These are phyloP conservation scores for Tetrahymena thermophila DNA, from an alignment of 73 alveolate genomes.

Conservation along the genomic window DNA sequence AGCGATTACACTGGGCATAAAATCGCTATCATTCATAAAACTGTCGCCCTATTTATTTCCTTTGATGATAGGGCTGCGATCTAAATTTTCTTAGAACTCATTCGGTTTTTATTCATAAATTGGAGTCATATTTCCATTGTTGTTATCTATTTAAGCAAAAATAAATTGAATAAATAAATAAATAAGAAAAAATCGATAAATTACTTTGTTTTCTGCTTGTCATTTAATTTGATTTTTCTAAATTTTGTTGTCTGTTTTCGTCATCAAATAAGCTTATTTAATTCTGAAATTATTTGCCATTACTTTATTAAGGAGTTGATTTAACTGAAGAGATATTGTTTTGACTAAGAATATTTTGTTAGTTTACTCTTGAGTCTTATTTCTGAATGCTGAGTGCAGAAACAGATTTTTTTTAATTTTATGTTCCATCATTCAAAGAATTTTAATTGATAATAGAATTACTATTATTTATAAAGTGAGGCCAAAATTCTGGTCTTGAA, in stretches of 20 bases:
- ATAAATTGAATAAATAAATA: background rate
- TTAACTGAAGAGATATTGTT: background rate
- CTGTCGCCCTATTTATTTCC: background rate
- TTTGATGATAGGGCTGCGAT: background rate
- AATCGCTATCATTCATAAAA: background rate
- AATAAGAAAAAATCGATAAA: background rate
- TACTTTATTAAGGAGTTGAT: background rate
- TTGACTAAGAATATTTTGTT: background rate
- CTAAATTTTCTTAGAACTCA: background rate
- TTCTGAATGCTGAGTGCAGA: background rate
- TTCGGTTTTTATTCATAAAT: background rate
- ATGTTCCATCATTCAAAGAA: background rate
- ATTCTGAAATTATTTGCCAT: background rate
- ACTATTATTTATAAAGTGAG: background rate
- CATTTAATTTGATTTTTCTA: background rate
- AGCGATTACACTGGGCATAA: background rate
- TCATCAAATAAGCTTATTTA: background rate
- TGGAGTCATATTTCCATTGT: background rate
- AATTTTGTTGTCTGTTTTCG: background rate
- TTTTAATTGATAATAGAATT: background rate
- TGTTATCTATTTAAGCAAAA: background rate
- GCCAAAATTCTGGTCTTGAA: background rate
- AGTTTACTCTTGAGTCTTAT: background rate
- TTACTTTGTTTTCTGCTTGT: background rate
- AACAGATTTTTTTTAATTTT: background rate